Base-by-base conservation (phyloP, 1,284 basidiomycete genomes). In the Pterula multifida region DNA sequence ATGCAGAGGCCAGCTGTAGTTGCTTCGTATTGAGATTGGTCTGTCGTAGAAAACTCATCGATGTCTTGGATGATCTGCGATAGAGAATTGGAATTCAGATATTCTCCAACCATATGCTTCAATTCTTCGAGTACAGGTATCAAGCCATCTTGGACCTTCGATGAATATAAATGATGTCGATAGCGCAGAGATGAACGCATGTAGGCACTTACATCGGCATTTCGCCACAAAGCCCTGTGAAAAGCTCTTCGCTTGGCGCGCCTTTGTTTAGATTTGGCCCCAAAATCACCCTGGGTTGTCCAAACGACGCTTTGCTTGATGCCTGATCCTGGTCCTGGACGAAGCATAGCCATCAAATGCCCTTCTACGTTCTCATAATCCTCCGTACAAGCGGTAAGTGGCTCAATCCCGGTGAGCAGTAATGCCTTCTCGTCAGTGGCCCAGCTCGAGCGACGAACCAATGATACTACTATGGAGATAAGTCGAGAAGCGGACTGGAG, bases 331-430 rank as follows among this genome's bases (percentile, higher is more conserved):
- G 62, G 49, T 35, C 75, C 76, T n/a, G 90, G 81, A 24, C 69
- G 65, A 12, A 86, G 63, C 55, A 92, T 65, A 2, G 79, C 73
- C 12, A 73, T 67, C 73, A 76, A 81, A 17, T 59, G 61, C 6
- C 39, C 39, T 3, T 66, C 57, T 13, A 64, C 55, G 13, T 61
- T 60, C 26, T 62, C 58, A 3, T 54, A 48, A 1, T 51, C 53
- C 26, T 61, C 60, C 9, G 55, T 59, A 22, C 58, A 59, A 3
- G 65, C 58, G 2, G 79, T 67, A 17, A 91, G 61, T 6, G 84
- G 81, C 44, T 84, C 76, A 13, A 94, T 66, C 0, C 77, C 81
- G 28, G 72, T 68, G 50, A 87, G 61, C 13, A 92, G 72, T 2
- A 81, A 57, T 0, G 75, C 68, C 54, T 77, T 74, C 59, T 90